A percentile compares a stretch with the other conserved stretches of the same genome.
Evolutionary conservation across 257 asterid species (phyloP).

Genomic region (Sherardia arvensis): DNA sequence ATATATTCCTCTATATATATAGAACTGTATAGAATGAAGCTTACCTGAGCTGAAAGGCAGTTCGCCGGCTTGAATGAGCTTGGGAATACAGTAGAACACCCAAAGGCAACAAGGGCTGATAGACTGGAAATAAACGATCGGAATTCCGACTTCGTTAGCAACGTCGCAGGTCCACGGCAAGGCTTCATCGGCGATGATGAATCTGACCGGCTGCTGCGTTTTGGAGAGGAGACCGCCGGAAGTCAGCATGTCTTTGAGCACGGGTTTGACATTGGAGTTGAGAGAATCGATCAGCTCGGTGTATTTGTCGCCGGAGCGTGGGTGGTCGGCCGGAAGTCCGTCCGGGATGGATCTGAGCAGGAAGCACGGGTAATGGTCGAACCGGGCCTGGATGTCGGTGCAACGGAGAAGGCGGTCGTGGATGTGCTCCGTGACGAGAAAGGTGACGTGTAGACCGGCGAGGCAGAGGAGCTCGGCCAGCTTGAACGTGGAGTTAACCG

Average conservation of each 20-base stretch:
- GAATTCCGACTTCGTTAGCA: constrained; percentile 45
- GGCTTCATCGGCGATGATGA: constrained; percentile 37
- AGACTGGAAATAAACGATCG: constrained; percentile 43
- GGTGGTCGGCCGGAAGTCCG: constrained; percentile 46
- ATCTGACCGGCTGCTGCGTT: constrained; percentile 11
- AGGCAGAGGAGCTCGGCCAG: background rate
- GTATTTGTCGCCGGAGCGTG: constrained; percentile 21
- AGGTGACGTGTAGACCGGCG: background rate
- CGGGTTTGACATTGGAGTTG: constrained; percentile 10
- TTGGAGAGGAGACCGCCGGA: constrained; percentile 18
- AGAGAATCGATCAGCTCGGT: constrained; percentile 17
- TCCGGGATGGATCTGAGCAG: constrained; percentile 34
- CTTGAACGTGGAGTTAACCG: background rate
- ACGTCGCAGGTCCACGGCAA: constrained; percentile 43
- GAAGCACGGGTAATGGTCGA: constrained; percentile 29
- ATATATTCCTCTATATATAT: too few relatives aligned
- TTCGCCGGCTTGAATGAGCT: constrained; percentile 50
- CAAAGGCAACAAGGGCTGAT: constrained; percentile 48
- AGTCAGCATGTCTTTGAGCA: constrained; percentile 24
- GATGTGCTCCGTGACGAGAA: background rate
- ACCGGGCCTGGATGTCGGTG: constrained; percentile 26
- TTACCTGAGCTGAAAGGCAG: constrained; percentile 19
- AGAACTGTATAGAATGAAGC: constrained; percentile 12
- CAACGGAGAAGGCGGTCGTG: constrained; percentile 20
- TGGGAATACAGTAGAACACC: constrained; percentile 35